Evolutionary conservation across 1,139 yeast genomes (phyloP).

Genomic region (Hansenula anomala): DNA sequence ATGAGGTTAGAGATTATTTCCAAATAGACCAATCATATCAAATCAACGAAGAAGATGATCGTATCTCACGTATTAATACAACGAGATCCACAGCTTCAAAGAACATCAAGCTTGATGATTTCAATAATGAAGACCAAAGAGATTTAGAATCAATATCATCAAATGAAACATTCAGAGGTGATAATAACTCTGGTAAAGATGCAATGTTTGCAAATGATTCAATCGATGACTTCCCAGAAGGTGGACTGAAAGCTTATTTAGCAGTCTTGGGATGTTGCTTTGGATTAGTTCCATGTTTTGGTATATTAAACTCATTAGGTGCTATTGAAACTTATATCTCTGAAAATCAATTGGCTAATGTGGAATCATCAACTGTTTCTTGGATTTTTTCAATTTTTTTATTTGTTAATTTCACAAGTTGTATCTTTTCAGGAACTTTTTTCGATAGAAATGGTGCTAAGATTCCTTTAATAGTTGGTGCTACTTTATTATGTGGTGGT

Average conservation of each 20-base stretch:
- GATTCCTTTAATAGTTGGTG: conserved; percentile 27
- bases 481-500: conserved; percentile 39
- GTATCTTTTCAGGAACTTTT: conserved; percentile 51
- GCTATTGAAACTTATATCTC: conserved; percentile 58
- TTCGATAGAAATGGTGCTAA: conserved; percentile 56
- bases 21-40: too few species aligned
- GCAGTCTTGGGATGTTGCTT: conserved; percentile 57
- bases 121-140: background rate
- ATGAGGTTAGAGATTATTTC: too few species aligned
- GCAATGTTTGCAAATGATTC: conserved; percentile 3
- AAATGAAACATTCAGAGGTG: background rate
- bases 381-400: conserved; percentile 62
- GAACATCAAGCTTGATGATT: background rate
- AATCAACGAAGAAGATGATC: background rate
- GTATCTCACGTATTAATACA: background rate
- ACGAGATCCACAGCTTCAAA: background rate
- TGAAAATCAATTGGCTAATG: conserved; percentile 38
- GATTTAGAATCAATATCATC: background rate
- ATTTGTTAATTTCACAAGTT: conserved; percentile 49
- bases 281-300: conserved; percentile 58
- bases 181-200: background rate
- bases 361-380: conserved; percentile 44
- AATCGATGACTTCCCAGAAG: conserved; percentile 52
- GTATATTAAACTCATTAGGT: conserved; percentile 59
- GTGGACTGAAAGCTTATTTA: conserved; percentile 50